phyloP scores from a whole-genome alignment of 148 eudicot species.

The Cornus controversa region DNA sequence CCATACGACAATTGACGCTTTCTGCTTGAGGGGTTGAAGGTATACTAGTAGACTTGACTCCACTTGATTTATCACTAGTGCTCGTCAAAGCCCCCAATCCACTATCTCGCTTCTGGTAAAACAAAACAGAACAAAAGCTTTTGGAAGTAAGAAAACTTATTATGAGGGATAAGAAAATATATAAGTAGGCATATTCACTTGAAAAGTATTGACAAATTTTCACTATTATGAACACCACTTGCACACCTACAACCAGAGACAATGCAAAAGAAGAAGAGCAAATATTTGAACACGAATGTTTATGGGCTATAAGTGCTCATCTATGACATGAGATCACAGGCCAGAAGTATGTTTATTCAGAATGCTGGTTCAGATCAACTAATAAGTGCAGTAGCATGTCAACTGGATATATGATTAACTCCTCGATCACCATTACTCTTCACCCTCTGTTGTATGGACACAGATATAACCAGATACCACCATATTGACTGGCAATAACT shows the following conservation, averaged over 20 bases:
- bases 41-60: conserved; percentile 69
- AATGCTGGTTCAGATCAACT: too few species aligned
- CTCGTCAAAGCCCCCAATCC: conserved; percentile 61
- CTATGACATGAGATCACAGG: background rate
- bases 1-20: conserved; percentile 54
- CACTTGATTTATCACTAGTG: conserved; percentile 90
- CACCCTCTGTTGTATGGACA: too few species aligned
- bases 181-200: background rate
- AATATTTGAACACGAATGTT: background rate
- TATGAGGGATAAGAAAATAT: background rate
- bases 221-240: background rate
- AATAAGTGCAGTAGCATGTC: too few species aligned
- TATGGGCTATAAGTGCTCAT: background rate
- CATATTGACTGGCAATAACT: too few species aligned
- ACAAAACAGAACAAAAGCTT: too few species aligned
- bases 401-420: too few species aligned
- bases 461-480: too few species aligned
- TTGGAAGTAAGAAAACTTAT: conserved; percentile 16
- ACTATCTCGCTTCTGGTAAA: conserved; percentile 72
- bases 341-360: too few species aligned
- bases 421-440: too few species aligned
- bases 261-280: background rate
- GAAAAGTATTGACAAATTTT: background rate
- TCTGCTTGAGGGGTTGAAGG: conserved; percentile 97
- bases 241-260: background rate